Evolutionary conservation across 192 early-diverging fungal genomes (phyloP).

Genomic region (Phlyctochytrium planicorne): DNA sequence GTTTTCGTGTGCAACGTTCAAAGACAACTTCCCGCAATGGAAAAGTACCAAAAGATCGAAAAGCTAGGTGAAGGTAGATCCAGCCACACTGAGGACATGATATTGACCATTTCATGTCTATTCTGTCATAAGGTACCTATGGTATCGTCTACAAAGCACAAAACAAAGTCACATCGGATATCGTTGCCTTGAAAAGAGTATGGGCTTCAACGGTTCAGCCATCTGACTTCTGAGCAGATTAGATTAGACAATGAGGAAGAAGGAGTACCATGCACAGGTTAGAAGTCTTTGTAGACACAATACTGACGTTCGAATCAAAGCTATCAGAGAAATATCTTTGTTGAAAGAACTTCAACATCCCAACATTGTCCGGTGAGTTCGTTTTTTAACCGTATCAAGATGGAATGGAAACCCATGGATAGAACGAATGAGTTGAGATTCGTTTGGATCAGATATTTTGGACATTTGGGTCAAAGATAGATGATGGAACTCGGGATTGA

Average conservation of each 20-base stretch:
- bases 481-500: too few species aligned
- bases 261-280: constrained; percentile 51
- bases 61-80: constrained; percentile 87
- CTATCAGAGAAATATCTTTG: constrained; percentile 79
- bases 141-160: constrained; percentile 99
- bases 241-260: constrained; percentile 54
- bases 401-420: constrained; percentile 63
- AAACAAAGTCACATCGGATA: constrained; percentile 88
- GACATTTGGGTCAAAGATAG: too few species aligned
- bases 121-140: constrained; percentile 70
- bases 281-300: constrained; percentile 39
- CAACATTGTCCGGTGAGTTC: constrained; percentile 49
- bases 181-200: constrained; percentile 95
- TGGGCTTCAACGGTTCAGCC: constrained; percentile 60
- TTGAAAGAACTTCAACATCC: constrained; percentile 80
- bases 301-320: too few species aligned
- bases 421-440: too few species aligned
- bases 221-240: constrained; percentile 29
- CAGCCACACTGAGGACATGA: neutral
- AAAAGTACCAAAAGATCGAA: constrained; percentile 90
- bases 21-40: too few species aligned
- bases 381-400: constrained; percentile 52
- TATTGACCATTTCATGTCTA: constrained; percentile 3
- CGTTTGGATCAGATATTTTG: too few species aligned
- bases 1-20: too few species aligned